phyloP scores from a whole-genome alignment of 306 rosid genomes.

The Gastrolobium bilobum region DNA sequence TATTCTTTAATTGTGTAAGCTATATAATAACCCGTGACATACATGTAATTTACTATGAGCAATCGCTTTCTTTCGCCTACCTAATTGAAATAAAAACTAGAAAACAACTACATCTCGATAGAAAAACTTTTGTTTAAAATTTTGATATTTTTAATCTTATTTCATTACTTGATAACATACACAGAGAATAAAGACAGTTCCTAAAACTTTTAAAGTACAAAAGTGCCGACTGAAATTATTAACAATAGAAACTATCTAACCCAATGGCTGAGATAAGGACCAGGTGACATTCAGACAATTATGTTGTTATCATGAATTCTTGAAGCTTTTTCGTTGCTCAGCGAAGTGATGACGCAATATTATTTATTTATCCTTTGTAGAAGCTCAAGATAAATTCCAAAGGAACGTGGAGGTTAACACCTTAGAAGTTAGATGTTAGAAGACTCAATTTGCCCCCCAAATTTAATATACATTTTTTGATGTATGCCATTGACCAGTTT shows the following conservation, averaged over 20 bases:
- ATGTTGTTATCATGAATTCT: background rate
- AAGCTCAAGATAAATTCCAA: background rate
- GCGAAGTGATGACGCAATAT: conserved; percentile 1
- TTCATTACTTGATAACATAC: background rate
- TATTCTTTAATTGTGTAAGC: background rate
- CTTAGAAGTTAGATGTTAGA: background rate
- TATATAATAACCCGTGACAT: background rate
- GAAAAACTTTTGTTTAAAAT: background rate
- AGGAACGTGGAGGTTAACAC: background rate
- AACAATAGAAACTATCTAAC: conserved; percentile 9
- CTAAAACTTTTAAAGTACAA: background rate
- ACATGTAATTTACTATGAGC: background rate
- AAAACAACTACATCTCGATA: background rate
- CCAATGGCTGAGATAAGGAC: background rate
- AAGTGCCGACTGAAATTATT: background rate
- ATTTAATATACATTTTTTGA: background rate
- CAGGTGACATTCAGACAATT: background rate
- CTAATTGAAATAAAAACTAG: background rate
- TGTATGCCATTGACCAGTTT: background rate
- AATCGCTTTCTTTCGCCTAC: background rate
- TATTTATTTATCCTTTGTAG: background rate
- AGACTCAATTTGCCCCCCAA: background rate
- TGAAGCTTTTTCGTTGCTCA: background rate
- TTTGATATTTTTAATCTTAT: background rate
- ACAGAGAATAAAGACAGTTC: conserved; percentile 4